These are phyloP conservation scores for Cytospora piceae DNA, from an alignment of 2,329 filamentous ascomycete genomes.

Conservation along the genomic window DNA sequence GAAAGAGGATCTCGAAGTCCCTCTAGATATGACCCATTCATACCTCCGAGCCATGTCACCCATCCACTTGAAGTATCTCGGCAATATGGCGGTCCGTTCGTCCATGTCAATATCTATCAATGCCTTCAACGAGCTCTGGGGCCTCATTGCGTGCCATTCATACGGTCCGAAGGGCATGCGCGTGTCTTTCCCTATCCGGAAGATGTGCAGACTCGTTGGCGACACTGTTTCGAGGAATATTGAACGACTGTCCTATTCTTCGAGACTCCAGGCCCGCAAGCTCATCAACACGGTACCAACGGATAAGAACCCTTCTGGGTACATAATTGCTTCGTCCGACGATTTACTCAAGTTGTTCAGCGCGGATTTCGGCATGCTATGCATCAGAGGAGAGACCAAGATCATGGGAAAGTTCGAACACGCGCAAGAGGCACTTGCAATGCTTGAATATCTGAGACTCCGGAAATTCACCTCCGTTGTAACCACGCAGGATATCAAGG, in stretches of 20 bases:
- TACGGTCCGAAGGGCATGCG: constrained; percentile 81
- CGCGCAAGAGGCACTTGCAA: constrained; percentile 79
- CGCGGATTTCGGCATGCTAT: constrained; percentile 83
- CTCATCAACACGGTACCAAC: constrained; percentile 85
- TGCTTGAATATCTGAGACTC: constrained; percentile 84
- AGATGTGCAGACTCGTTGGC: constrained; percentile 87
- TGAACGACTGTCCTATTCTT: constrained; percentile 84
- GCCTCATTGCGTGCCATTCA: constrained; percentile 82
- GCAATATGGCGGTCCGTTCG: constrained; percentile 87
- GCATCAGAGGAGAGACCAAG: constrained; percentile 87
- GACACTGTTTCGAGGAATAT: constrained; percentile 87
- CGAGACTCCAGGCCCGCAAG: constrained; percentile 81
- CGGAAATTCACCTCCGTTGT: constrained; percentile 74
- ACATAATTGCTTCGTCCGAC: constrained; percentile 87
- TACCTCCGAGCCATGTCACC: constrained; percentile 90
- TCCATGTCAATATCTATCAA: constrained; percentile 96
- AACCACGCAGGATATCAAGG: constrained; percentile 73
- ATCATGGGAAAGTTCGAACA: constrained; percentile 75
- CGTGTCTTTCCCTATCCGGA: constrained; percentile 88
- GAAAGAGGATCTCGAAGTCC: constrained; percentile 70
- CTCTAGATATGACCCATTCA: constrained; percentile 81
- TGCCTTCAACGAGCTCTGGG: constrained; percentile 84
- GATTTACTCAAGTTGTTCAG: constrained; percentile 83
- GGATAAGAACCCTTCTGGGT: constrained; percentile 80
- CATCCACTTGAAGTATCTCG: constrained; percentile 84